phyloP scores from a whole-genome alignment of 331 rosid genomes.

The Malus hybrid region DNA sequence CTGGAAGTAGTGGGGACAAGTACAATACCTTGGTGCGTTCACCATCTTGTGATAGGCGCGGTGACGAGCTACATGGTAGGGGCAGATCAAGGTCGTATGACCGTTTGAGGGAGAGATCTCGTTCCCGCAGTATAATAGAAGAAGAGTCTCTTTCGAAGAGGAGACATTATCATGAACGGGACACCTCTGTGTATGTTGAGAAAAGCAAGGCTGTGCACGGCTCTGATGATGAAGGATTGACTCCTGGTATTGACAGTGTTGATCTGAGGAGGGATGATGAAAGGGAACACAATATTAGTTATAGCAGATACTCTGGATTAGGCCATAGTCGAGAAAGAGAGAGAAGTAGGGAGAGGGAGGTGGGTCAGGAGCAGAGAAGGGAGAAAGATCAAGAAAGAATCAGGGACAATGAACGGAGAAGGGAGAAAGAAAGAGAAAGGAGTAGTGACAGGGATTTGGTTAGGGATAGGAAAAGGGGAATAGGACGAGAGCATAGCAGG shows the following conservation, averaged over 20 bases:
- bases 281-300: conserved; percentile 30
- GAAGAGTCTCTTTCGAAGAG: conserved; percentile 49
- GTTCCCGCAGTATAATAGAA: conserved; percentile 46
- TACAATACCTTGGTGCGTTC: conserved; percentile 21
- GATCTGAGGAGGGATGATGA: conserved; percentile 40
- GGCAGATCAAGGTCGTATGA: conserved; percentile 61
- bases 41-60: conserved; percentile 25
- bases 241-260: conserved; percentile 6
- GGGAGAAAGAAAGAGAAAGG: conserved; percentile 40
- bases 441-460: conserved; percentile 38
- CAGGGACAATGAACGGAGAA: conserved; percentile 34
- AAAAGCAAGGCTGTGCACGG: conserved; percentile 27
- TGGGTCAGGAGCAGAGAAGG: conserved; percentile 8
- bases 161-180: conserved; percentile 30
- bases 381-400: conserved; percentile 34
- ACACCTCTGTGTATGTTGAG: conserved; percentile 14
- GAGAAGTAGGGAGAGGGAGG: conserved; percentile 8
- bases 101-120: conserved; percentile 51
- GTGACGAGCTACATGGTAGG: conserved; percentile 19
- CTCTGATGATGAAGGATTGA: conserved; percentile 37
- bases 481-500: neutral
- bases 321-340: conserved; percentile 11
- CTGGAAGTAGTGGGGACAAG: conserved; percentile 48
- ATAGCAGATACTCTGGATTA: conserved; percentile 11
- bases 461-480: conserved; percentile 17